These are phyloP conservation scores for Komagataea norvegica DNA, from an alignment of 1,139 yeast species.

Conservation along the genomic window DNA sequence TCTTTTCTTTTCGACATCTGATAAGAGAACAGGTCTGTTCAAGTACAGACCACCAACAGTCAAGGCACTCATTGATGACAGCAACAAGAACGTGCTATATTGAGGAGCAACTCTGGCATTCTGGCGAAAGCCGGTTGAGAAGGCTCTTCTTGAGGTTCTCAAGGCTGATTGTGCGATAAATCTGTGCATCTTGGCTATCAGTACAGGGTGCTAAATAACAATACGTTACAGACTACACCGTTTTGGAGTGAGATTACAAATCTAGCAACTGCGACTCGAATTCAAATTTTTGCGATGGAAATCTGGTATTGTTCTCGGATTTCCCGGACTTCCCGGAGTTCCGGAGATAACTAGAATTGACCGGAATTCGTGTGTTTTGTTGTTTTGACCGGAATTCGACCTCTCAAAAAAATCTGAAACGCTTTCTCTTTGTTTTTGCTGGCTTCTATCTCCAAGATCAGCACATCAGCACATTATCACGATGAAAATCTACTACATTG, in stretches of 20 bases:
- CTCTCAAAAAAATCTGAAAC: no score
- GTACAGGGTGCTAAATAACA: background rate
- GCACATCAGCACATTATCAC: background rate
- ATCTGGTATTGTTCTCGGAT: no score
- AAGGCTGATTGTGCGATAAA: background rate
- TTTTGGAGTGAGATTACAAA: slow-evolving; percentile 2
- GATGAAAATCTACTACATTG: slow-evolving; percentile 91
- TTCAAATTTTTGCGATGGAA: no score
- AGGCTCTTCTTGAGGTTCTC: slow-evolving; percentile 6
- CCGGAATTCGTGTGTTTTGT: no score
- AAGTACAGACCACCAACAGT: slow-evolving; percentile 18
- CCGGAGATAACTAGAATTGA: no score
- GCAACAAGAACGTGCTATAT: background rate
- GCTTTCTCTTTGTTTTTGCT: background rate
- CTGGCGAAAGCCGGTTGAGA: background rate
- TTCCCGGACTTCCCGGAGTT: no score
- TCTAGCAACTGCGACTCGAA: no score
- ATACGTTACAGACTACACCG: background rate
- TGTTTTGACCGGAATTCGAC: no score
- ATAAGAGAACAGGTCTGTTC: slow-evolving; percentile 17
- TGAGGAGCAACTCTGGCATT: background rate
- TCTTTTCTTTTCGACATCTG: slow-evolving; percentile 16
- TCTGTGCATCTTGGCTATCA: slow-evolving; percentile 4
- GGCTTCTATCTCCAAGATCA: background rate
- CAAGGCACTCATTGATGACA: slow-evolving; percentile 15